phyloP scores from a whole-genome alignment of 495 filamentous ascomycete species.

The Tetracladium setigerum region DNA sequence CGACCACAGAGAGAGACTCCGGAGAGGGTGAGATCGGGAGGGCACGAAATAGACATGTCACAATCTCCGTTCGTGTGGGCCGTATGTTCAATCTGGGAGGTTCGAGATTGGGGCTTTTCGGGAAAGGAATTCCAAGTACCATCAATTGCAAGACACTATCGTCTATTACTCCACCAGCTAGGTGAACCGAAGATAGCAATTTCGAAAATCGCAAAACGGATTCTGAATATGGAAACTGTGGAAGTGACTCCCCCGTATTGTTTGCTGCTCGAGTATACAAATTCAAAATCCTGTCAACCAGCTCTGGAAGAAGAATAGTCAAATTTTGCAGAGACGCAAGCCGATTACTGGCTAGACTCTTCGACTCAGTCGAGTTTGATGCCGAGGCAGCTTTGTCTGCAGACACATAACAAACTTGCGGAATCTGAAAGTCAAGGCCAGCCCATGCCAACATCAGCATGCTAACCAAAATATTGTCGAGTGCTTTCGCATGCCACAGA shows the following conservation, averaged over 20 bases:
- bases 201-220: slow-evolving; percentile 72
- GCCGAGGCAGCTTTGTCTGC: slow-evolving; percentile 35
- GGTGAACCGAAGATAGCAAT: slow-evolving; percentile 60
- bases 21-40: slow-evolving; percentile 52
- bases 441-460: slow-evolving; percentile 81
- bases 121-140: slow-evolving; percentile 46
- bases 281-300: slow-evolving; percentile 75
- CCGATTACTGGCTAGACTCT: slow-evolving; percentile 38
- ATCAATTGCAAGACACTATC: slow-evolving; percentile 60
- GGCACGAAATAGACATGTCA: slow-evolving; percentile 60
- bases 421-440: slow-evolving; percentile 79
- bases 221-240: slow-evolving; percentile 74
- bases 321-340: slow-evolving; percentile 55
- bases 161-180: slow-evolving; percentile 60
- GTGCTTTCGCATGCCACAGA: slow-evolving; percentile 92
- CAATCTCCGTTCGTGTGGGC: slow-evolving; percentile 59
- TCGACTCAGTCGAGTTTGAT: slow-evolving; percentile 35
- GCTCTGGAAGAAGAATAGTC: slow-evolving; percentile 56
- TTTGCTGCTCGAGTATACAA: slow-evolving; percentile 69
- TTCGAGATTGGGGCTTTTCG: slow-evolving; percentile 18
- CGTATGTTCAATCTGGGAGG: slow-evolving; percentile 37
- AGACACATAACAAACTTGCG: slow-evolving; percentile 38
- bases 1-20: slow-evolving; percentile 58
- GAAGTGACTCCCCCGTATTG: slow-evolving; percentile 73
- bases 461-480: slow-evolving; percentile 77